phyloP scores from a whole-genome alignment of 306 rosid genomes.

The Arachis stenosperma region DNA sequence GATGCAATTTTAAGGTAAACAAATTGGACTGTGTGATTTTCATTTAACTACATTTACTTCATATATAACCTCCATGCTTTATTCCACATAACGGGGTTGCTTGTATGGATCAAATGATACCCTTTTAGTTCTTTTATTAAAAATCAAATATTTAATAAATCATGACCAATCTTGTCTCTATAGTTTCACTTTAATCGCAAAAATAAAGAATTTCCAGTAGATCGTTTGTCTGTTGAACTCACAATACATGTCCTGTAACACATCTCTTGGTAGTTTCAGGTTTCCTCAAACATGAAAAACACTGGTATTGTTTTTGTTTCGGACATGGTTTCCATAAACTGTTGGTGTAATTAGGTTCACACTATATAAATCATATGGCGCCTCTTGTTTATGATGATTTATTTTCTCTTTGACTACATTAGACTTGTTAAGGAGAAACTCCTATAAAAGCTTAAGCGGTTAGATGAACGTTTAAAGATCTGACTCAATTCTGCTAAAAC shows the following conservation, averaged over 20 bases:
- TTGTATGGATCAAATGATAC: not conserved
- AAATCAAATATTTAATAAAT: not conserved
- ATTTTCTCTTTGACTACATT: slow-evolving; percentile 11
- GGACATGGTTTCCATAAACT: slow-evolving; percentile 8
- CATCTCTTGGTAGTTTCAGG: slow-evolving; percentile 7
- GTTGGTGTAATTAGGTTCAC: not conserved
- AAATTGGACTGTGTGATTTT: slow-evolving; percentile 8
- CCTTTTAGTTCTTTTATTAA: not conserved
- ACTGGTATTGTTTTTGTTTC: slow-evolving; percentile 20
- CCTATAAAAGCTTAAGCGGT: not conserved
- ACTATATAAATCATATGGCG: not conserved
- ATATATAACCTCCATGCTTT: not conserved
- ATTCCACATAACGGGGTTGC: not conserved
- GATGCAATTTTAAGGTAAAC: slow-evolving; percentile 78
- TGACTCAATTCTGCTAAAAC: not conserved
- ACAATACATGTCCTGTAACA: slow-evolving; percentile 26
- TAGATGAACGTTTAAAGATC: not conserved
- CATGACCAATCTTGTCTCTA: not conserved
- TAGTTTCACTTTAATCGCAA: not conserved
- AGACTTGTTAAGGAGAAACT: not conserved
- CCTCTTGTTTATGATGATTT: not conserved
- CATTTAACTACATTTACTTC: slow-evolving; percentile 28
- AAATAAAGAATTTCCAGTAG: not conserved
- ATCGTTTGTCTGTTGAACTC: not conserved
- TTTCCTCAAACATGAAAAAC: slow-evolving; percentile 15